phyloP scores from a whole-genome alignment of 2,329 filamentous ascomycete species.

The Alternaria sp. region DNA sequence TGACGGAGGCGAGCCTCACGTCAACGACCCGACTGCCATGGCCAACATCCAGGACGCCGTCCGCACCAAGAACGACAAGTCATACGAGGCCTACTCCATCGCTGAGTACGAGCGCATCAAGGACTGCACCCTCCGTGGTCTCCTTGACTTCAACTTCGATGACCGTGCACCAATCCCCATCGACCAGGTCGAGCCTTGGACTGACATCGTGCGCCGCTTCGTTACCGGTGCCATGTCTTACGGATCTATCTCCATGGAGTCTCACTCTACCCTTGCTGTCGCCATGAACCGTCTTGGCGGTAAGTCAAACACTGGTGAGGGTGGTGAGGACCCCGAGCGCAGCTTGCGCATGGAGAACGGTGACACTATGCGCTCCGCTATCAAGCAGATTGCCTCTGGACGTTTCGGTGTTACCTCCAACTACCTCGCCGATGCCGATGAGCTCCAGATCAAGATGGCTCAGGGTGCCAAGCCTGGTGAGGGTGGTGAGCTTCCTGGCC shows the following conservation, averaged over 20 bases:
- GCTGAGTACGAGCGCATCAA: slow-evolving; percentile 97
- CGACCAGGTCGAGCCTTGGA: slow-evolving; percentile 97
- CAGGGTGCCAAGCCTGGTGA: slow-evolving; percentile 98
- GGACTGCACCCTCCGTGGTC: slow-evolving; percentile 89
- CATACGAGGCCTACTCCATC: slow-evolving; percentile 93
- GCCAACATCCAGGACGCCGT: slow-evolving; percentile 98
- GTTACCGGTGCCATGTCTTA: slow-evolving; percentile 99
- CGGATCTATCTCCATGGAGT: slow-evolving; percentile 97
- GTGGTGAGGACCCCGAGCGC: slow-evolving; percentile 93
- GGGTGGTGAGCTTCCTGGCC: slow-evolving; percentile 93
- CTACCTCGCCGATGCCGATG: slow-evolving; percentile 93
- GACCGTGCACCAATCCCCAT: slow-evolving; percentile 84
- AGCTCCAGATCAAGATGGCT: slow-evolving; percentile 99
- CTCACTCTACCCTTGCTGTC: slow-evolving; percentile 91
- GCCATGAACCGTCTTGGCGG: slow-evolving; percentile 97
- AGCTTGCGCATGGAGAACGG: slow-evolving; percentile 87
- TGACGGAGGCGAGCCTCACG: slow-evolving; percentile 91
- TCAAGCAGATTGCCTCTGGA: slow-evolving; percentile 96
- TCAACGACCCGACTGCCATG: slow-evolving; percentile 94
- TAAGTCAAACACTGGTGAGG: slow-evolving; percentile 97
- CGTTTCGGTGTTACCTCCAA: slow-evolving; percentile 95
- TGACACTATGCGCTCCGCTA: slow-evolving; percentile 95
- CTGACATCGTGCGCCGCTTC: slow-evolving; percentile 94
- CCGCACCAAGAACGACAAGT: slow-evolving; percentile 96
- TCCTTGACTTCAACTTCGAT: slow-evolving; percentile 96